Base-by-base conservation (phyloP, 2,329 filamentous ascomycete genomes). In the Parascedosporium putredinis region DNA sequence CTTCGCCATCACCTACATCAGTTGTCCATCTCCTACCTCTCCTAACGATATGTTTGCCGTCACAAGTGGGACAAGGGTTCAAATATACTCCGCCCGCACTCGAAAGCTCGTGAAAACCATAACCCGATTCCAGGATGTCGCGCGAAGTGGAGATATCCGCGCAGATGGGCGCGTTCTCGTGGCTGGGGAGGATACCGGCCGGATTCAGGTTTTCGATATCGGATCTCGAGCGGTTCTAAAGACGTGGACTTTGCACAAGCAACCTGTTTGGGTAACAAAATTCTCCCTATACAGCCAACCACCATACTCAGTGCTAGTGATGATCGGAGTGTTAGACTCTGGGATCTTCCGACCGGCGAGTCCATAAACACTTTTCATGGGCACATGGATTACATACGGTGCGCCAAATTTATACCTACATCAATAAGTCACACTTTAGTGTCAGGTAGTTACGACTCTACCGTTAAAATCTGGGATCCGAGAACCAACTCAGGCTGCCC, bases 131-230 rank as follows among this genome's bases (percentile, higher is more conserved):
- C 85, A 90, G 61, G 88, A 95, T 63, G 84, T 90, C 56, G 91
- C 89, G 54, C 86, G 91, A 60, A 87, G 86, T 59, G 93, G 88
- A 54, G 88, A 95, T 62, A 84, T 97, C 55, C 81, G 93, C 52
- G 78, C 83, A 50, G 93, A 98, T 69, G 91, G 90, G 36, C 80
- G 88, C 54, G 86, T 98, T 51, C 69, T 98, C 58, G 84, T 94
- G 31, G 89, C 91, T 27, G 91, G 91, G 59, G 91, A 96, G 58
- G 91, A 96, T 63, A 85, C 81, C 36, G 94, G 94, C 51, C 83
- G 84, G 54, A 87, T 98, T 57, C 94, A 98, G 67, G 89, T 96
- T 10, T 98, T 97, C 62, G 93, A 98, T 62, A 81, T 95, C 47
- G 83, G 62, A 42, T 91, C 89, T 51, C 79, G 93, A 55, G 89